phyloP scores from a whole-genome alignment of 371 early-diverging fungal species.

The Encephalitozoon cuniculi region DNA sequence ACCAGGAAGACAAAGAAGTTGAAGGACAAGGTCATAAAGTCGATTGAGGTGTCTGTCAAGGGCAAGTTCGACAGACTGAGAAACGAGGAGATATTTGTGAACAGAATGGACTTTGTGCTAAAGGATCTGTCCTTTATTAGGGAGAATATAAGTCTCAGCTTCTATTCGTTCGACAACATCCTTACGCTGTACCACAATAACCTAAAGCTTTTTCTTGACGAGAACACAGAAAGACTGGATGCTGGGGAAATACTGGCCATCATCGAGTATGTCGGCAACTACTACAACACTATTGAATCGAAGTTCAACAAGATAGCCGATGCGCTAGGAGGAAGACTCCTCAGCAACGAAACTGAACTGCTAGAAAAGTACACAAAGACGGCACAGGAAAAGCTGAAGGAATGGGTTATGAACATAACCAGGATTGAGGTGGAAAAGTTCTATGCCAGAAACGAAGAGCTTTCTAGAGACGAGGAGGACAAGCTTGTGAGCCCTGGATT shows the following conservation, averaged over 20 bases:
- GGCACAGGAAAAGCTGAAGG: constrained; percentile 51
- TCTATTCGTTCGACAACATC: constrained; percentile 46
- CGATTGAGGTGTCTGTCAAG: constrained; percentile 26
- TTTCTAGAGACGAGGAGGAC: constrained; percentile 56
- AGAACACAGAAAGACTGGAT: constrained; percentile 31
- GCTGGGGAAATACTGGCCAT: constrained; percentile 50
- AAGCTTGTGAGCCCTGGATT: constrained; percentile 60
- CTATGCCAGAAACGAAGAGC: constrained; percentile 46
- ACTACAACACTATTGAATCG: constrained; percentile 38
- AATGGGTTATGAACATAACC: constrained; percentile 60
- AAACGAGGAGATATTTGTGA: constrained; percentile 27
- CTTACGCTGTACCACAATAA: constrained; percentile 37
- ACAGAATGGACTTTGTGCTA: constrained; percentile 31
- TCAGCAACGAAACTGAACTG: constrained; percentile 48
- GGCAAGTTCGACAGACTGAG: constrained; percentile 32
- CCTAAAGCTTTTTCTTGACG: constrained; percentile 36
- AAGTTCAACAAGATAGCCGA: constrained; percentile 42
- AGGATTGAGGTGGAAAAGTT: constrained; percentile 55
- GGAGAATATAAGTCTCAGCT: constrained; percentile 25
- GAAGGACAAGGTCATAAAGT: constrained; percentile 18
- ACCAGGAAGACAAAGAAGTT: constrained; percentile 33
- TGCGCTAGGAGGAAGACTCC: constrained; percentile 26
- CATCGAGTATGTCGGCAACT: constrained; percentile 46
- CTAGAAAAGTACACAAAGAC: constrained; percentile 54
- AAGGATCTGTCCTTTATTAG: constrained; percentile 20